phyloP scores from a whole-genome alignment of 371 early-diverging fungal species.

The Saksenaea vasiformis region DNA sequence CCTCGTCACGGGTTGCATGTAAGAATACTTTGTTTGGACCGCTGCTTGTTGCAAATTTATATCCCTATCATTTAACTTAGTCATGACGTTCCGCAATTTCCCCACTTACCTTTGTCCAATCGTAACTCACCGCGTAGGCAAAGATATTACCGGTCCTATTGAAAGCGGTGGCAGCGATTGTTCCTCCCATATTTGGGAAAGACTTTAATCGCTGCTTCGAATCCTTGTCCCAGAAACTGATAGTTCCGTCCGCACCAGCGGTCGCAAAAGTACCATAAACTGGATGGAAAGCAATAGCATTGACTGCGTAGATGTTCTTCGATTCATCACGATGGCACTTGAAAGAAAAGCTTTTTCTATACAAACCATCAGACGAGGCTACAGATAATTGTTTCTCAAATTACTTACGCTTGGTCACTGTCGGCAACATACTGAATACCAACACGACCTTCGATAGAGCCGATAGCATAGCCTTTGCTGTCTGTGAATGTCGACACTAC shows the following conservation, averaged over 20 bases:
- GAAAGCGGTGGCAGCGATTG: conserved; percentile 83
- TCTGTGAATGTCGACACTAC: conserved; percentile 77
- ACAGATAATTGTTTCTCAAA: neutral
- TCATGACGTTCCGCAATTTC: conserved; percentile 6
- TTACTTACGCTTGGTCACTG: conserved; percentile 69
- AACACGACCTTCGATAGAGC: conserved; percentile 92
- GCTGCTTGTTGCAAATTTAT: conserved; percentile 34
- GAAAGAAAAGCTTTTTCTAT: conserved; percentile 85
- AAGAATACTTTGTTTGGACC: conserved; percentile 57
- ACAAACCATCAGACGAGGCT: neutral
- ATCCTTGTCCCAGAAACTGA: conserved; percentile 96
- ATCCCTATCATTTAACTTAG: conserved; percentile 22
- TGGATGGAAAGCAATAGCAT: conserved; percentile 87
- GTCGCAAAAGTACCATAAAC: conserved; percentile 89
- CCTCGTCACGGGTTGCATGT: conserved; percentile 67
- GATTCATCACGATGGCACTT: conserved; percentile 90
- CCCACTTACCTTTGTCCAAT: conserved; percentile 91
- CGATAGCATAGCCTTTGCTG: conserved; percentile 84
- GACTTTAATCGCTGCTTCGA: conserved; percentile 84
- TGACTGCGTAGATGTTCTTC: conserved; percentile 78
- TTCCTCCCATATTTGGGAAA: conserved; percentile 58
- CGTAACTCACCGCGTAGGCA: conserved; percentile 94
- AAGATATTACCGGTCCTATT: conserved; percentile 88
- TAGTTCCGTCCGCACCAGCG: conserved; percentile 90
- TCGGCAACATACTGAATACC: conserved; percentile 90